Evolutionary conservation across 805 yeast species (phyloP), one percentile per base, ranked within the genome.

Genomic region (Sporopachydermia lactativora): DNA sequence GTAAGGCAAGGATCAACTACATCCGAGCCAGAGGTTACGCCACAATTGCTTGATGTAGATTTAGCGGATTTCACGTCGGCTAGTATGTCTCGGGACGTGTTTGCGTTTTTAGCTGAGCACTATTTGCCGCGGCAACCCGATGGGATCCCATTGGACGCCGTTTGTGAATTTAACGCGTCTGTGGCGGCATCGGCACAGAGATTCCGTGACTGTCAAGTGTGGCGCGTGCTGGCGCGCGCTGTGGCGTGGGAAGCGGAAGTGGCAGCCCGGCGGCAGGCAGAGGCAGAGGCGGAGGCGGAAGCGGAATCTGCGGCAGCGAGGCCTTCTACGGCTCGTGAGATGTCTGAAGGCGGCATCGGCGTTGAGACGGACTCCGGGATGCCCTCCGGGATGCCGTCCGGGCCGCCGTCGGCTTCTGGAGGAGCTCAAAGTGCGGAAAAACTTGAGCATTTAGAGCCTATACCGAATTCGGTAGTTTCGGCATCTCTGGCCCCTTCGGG

Each of bases 121-220:
- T 77, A 76, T 49, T 47, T 71, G 28, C 56, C 68, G 8, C 56
- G 63, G 3, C 52, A 69, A 0, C 71, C 73, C 0, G 69, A 66
- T 17, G 74, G 71, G 3, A 64, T 73, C 50, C 60, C 64, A 18
- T 58, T 76, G 13, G 52, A 64, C 11, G 75, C 76, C 37, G 75
- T 68, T 2, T 78, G 83, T 49, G 61, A 67, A 16, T 58, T 65
- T 48, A 81, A 81, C 51, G 70, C 83, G 0, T 58, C 64, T 14
- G 60, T 73, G 5, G 81, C 81, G 0, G 68, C 68, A 1, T 61
- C 65, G 37, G 79, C 66, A 1, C 64, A 65, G 14, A 56, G 64
- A 39, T 62, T 60, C 41, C 57, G 82, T 43, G 81, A 75, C 41
- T 64, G 77, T 41, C 82, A 75, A 50, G 66, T 74, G 1, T 79